These are phyloP conservation scores for Gossypium trilobum DNA, from an alignment of 441 rosid genomes.

Conservation along the genomic window DNA sequence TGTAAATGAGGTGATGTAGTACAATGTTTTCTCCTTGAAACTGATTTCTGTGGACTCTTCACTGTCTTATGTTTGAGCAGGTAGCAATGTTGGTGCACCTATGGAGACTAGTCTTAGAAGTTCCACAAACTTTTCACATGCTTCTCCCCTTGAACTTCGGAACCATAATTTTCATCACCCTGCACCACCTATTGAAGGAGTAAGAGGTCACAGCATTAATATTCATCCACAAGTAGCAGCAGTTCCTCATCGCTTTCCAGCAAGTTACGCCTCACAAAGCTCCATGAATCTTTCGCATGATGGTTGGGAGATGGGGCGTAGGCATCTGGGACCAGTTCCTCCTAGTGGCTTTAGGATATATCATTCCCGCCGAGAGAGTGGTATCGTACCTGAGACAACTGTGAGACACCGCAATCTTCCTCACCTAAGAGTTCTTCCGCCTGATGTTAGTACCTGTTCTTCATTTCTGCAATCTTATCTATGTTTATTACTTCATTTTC, in stretches of 20 bases:
- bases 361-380: conserved; percentile 37
- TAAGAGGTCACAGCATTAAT: conserved; percentile 43
- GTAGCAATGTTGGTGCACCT: conserved; percentile 39
- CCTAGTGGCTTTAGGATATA: conserved; percentile 44
- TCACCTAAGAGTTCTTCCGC: conserved; percentile 46
- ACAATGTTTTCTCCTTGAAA: neutral
- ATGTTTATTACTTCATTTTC: neutral
- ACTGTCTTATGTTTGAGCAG: conserved; percentile 21
- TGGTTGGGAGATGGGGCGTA: conserved; percentile 38
- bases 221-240: conserved; percentile 45
- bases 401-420: conserved; percentile 42
- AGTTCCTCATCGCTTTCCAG: conserved; percentile 29
- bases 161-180: conserved; percentile 38
- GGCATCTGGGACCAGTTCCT: conserved; percentile 43
- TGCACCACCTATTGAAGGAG: conserved; percentile 44
- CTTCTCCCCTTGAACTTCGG: conserved; percentile 31
- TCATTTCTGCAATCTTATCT: conserved; percentile 7
- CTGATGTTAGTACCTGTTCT: conserved; percentile 36
- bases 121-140: conserved; percentile 33
- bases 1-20: neutral
- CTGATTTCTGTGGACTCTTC: neutral
- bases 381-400: conserved; percentile 28
- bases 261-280: conserved; percentile 35
- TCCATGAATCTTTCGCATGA: conserved; percentile 35
- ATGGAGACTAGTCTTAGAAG: conserved; percentile 42